Percentiles rank a stretch among this genome's conserved stretches.
These are phyloP conservation scores for Volvox africanus DNA, from an alignment of 139 green algal genomes.

Conservation along the genomic window DNA sequence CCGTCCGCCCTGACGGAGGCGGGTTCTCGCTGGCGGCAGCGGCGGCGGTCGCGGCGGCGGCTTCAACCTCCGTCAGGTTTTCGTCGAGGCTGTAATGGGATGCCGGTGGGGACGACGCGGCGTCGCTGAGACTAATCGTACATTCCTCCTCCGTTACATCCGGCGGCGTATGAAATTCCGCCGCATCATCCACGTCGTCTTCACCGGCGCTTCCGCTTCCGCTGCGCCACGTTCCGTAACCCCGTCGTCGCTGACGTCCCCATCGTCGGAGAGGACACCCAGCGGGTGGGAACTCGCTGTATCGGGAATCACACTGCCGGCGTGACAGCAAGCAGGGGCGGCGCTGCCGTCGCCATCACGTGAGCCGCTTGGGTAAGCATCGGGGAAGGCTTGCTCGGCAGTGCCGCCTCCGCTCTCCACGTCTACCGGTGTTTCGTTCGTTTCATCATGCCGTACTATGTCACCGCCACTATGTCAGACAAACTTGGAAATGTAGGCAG, in stretches of 20 bases:
- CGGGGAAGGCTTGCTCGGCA: neutral
- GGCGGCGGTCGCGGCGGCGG: neutral
- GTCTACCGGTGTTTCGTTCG: neutral
- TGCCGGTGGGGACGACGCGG: neutral
- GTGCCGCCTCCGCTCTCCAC: neutral
- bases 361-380: neutral
- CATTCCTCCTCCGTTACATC: conserved; percentile 33
- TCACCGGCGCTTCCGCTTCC: neutral
- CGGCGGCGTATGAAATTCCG: conserved; percentile 19
- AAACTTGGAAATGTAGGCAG: conserved; percentile 31
- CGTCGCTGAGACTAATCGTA: neutral
- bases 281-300: neutral
- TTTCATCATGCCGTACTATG: neutral
- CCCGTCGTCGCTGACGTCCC: neutral
- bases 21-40: neutral
- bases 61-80: neutral
- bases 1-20: neutral
- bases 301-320: neutral
- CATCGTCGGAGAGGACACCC: neutral
- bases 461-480: conserved; percentile 29
- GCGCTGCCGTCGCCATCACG: neutral
- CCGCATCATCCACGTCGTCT: neutral
- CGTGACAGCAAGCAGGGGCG: too few relatives aligned
- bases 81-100: conserved; percentile 13
- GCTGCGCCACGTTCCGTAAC: neutral